These are phyloP conservation scores for Leccinum proliferum DNA, from an alignment of 1,284 basidiomycete species.

Conservation along the genomic window DNA sequence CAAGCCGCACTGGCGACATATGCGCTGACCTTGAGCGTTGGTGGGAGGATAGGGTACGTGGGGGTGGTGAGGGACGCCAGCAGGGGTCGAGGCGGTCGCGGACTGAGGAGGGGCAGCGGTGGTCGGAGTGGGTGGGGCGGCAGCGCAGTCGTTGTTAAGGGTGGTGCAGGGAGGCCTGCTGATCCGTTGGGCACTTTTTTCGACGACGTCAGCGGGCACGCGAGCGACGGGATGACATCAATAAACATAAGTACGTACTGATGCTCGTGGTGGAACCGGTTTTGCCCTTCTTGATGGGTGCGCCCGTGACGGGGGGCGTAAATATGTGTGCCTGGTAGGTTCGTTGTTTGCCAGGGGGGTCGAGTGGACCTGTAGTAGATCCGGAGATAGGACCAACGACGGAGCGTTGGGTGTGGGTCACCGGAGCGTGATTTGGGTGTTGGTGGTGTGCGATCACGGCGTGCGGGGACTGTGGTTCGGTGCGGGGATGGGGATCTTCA, in stretches of 20 bases:
- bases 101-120: constrained; percentile 10
- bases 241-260: constrained; percentile 13
- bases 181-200: constrained; percentile 24
- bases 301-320: constrained; percentile 61
- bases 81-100: constrained; percentile 1
- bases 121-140: constrained; percentile 16
- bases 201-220: constrained; percentile 10
- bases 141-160: constrained; percentile 11
- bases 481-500: constrained; percentile 24
- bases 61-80: constrained; percentile 4
- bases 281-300: constrained; percentile 58
- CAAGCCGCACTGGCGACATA: constrained; percentile 68
- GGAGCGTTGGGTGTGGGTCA: constrained; percentile 18
- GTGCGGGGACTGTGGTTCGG: constrained; percentile 29
- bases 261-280: constrained; percentile 26
- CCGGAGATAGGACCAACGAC: constrained; percentile 13
- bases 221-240: constrained; percentile 4
- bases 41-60: constrained; percentile 32
- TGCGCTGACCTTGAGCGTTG: constrained; percentile 62
- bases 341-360: constrained; percentile 36
- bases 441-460: constrained; percentile 29
- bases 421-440: constrained; percentile 21
- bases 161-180: constrained; percentile 15
- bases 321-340: constrained; percentile 64
- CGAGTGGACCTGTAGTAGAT: constrained; percentile 27